Evolutionary conservation across 169 alveolate species (phyloP), one percentile per base, ranked within the genome.

Genomic region (Eimeria sp.): DNA sequence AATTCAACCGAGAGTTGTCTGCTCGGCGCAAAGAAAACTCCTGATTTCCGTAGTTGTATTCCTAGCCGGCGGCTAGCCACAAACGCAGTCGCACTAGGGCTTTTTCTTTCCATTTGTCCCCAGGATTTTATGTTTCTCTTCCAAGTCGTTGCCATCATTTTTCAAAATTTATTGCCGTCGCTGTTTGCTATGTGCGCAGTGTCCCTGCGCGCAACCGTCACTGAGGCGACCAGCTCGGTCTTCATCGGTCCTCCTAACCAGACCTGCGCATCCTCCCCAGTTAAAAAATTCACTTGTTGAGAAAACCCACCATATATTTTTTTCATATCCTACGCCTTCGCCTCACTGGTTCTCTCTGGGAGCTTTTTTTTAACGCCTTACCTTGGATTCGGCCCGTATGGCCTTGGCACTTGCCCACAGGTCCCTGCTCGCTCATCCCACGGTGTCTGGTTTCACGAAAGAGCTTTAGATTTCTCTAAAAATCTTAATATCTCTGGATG

Each of bases 161-260:
- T 45, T 45, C 58, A 49, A 45, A 47, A 10, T 76, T 45, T 76
- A 25, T 40, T 43, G 43, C 63, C 51, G 87, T 76, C n/a, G 65
- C 63, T 14, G 87, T 7, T 49, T 47, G 65, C 87, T 25, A 14
- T 47, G 87, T 45, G 87, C 58, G 65, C 43, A 13, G 11, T 76
- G 25, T 43, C 49, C 65, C 34, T 43, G 47, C 16, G 65, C 88
- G 88, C 88, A 78, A 25, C 88, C 67, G 43, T 78, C 88, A 14
- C 88, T 78, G 88, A 78, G 49, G 88, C 88, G 88, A 78, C 88
- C 63, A 43, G 88, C 22, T 78, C 65, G 88, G 88, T 78, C 88
- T 78, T 49, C 88, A 78, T 78, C 88, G 65, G 88, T 78, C 65
- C 88, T 45, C 88, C 63, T 78, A 63, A n/a, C 7, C 67, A 49